phyloP scores from a whole-genome alignment of 352 stramenopile genomes.

The Phytophthora multivora region DNA sequence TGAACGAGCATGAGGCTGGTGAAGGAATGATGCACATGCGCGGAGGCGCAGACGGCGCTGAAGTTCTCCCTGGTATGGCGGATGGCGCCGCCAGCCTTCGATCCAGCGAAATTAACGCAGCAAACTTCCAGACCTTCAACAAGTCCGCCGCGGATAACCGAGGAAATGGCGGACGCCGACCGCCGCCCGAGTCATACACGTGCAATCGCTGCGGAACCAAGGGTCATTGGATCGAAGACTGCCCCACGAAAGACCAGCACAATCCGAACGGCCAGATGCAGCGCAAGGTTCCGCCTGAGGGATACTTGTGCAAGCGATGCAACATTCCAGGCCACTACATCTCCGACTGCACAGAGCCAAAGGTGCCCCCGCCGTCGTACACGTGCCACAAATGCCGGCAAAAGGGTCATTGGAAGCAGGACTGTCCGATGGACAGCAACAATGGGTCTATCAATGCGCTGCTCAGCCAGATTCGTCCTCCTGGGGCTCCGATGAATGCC shows the following conservation, averaged over 20 bases:
- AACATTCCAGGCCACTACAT: conserved; percentile 88
- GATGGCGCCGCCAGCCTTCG: conserved; percentile 60
- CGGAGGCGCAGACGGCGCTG: conserved; percentile 33
- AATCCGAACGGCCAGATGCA: conserved; percentile 35
- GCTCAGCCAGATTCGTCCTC: conserved; percentile 43
- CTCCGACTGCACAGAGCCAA: conserved; percentile 84
- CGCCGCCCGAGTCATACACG: conserved; percentile 85
- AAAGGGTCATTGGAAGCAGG: conserved; percentile 90
- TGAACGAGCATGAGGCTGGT: conserved; percentile 70
- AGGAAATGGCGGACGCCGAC: conserved; percentile 43
- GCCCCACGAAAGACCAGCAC: conserved; percentile 79
- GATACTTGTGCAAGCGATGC: conserved; percentile 88
- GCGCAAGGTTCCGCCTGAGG: conserved; percentile 65
- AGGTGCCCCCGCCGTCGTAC: conserved; percentile 80
- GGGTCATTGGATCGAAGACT: conserved; percentile 89
- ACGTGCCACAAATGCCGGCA: conserved; percentile 89
- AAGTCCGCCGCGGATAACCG: conserved; percentile 40
- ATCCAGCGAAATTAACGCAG: conserved; percentile 70
- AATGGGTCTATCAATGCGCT: conserved; percentile 47
- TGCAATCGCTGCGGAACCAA: conserved; percentile 88
- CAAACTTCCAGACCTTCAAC: conserved; percentile 75
- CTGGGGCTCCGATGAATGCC: conserved; percentile 11
- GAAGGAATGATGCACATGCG: conserved; percentile 31
- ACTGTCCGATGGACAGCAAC: conserved; percentile 80
- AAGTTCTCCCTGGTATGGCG: conserved; percentile 75